Evolutionary conservation across 1,284 basidiomycete species (phyloP).

Genomic region (Ustilago lituana): DNA sequence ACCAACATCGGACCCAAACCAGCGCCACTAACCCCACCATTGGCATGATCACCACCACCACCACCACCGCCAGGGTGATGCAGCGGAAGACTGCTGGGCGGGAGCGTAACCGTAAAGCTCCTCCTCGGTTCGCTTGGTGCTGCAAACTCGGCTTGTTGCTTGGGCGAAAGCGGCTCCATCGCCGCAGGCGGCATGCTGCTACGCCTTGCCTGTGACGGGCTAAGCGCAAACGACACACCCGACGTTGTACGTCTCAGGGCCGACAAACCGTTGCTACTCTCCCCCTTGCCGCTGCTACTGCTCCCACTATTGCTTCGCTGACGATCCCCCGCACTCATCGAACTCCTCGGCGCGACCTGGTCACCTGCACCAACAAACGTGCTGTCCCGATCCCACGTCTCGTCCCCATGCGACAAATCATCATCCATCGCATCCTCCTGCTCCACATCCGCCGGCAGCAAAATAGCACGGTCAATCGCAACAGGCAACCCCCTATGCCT

Average conservation of each 20-base stretch:
- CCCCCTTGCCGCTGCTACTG: conserved; percentile 9
- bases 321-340: conserved; percentile 16
- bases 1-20: conserved; percentile 22
- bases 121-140: conserved; percentile 16
- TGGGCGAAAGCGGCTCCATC: conserved; percentile 19
- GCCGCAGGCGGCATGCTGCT: conserved; percentile 25
- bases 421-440: conserved; percentile 54
- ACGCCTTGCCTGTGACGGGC: conserved; percentile 6
- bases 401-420: conserved; percentile 33
- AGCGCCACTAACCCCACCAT: too few species aligned
- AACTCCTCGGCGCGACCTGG: conserved; percentile 1
- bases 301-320: conserved; percentile 19
- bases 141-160: conserved; percentile 9
- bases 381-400: conserved; percentile 35
- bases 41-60: neutral
- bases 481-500: conserved; percentile 80
- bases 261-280: conserved; percentile 11
- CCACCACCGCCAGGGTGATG: conserved; percentile 11
- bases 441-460: conserved; percentile 66
- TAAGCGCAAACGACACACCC: conserved; percentile 38
- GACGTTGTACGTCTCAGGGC: conserved; percentile 16
- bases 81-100: conserved; percentile 27
- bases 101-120: conserved; percentile 29
- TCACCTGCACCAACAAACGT: conserved; percentile 21
- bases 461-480: conserved; percentile 82